Evolutionary conservation across 805 yeast species (phyloP), one percentile per base, ranked within the genome.

Genomic region (Metschnikowia matae): DNA sequence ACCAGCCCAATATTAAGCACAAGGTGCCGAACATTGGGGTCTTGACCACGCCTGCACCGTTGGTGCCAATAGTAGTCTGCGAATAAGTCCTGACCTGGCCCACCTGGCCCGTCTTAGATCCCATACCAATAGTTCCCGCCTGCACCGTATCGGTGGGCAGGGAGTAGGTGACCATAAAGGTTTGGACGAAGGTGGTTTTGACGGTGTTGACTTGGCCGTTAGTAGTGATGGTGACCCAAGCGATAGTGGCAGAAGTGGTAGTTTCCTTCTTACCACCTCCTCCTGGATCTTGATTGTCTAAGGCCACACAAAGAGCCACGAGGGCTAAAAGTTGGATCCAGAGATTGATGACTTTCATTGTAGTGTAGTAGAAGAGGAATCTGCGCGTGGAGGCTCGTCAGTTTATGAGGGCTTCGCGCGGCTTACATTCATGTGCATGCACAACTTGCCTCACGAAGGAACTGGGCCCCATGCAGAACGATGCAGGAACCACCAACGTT

Each of bases 181-280:
- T 40, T 53, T 70, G 75, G 13, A 43, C 23, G 52, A 53, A 70
- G 14, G 51, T 40, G 2, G 68, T 54, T 35, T 57, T 52, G 17
- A 65, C 56, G 32, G 66, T 68, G 4, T 63, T 55, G 7, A 60
- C 47, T 14, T 49, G 60, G 2, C 77, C 77, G 34, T 62, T 54
- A 3, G 60, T 54, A 8, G 76, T 72, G 26, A 62, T 47, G 13
- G 78, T 73, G 29, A 65, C 59, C 63, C 67, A 73, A 4, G 66
- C 68, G 14, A 66, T 62, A 38, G 77, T 72, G 17, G 53, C 46
- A n/a, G 62, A 40, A 13, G 56, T 40, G 11, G 66, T 48, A 42
- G 63, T 45, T 23, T 33, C 48, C 10, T 48, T 58, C 6, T 44
- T 44, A 18, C 52, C 49, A 10, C 52, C 49, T 7, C 35, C 44